Evolutionary conservation across 2,329 filamentous ascomycete species (phyloP), one percentile per base, ranked within the genome.

Genomic region (Aspergillus phoenicis): DNA sequence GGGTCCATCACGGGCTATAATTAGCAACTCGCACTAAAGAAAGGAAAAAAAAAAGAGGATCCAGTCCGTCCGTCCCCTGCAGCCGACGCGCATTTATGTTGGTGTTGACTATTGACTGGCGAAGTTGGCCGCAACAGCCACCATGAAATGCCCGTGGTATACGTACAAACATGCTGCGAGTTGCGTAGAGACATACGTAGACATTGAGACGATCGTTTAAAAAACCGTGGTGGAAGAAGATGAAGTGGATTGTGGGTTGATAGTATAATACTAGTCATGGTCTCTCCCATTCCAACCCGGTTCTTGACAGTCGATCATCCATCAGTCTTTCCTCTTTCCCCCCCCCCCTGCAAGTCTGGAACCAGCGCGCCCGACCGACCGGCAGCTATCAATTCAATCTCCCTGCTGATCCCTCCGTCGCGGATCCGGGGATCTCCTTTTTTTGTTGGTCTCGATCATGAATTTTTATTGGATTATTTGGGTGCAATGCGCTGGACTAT

Each of bases 361-460:
- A 52, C 53, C 48, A 53, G 52, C 11, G 38, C 36, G 36, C 20
- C 36, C 33, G 33, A 36, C 51, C 30, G 36, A 24, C 33, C 36
- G 52, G 51, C 22, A 36, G 33, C 30, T 33, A 52, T 52, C 20
- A 17, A 22, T 39, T 8, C 39, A n/a, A 38, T 24, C 36, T 30
- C 36, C 55, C 58, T 43, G 59, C 57, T 60, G 59, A 63, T 62
- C 60, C 38, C 45, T 59, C 36, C 39, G 49, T 57, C 36, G 62
- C 57, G 58, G 49, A 64, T 64, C 60, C 59, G 62, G 59, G 59
- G 59, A 51, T 51, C 47, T 51, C 47, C 47, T 51, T n/a, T 36
- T 36, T n/a, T 36, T 36, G 33, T 36, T 30, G 47, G 26, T 28
- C 47, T 51, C 47, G 47, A 51, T 51, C 47, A 17, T 51, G n/a